These are phyloP conservation scores for Globisporangium uncinulatum DNA, from an alignment of 352 stramenopile species.

Conservation along the genomic window DNA sequence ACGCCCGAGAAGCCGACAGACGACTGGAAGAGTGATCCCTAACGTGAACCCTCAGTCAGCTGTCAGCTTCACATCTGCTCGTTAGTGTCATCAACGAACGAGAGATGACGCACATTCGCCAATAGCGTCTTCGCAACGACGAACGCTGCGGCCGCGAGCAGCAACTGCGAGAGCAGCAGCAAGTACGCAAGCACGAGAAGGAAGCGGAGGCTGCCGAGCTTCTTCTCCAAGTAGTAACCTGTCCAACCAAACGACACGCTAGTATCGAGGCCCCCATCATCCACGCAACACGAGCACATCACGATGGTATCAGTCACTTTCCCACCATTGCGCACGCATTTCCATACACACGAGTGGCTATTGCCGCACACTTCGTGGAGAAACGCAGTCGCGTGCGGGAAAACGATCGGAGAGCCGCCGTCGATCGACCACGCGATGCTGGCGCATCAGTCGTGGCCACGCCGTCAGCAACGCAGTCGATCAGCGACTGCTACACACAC, in stretches of 20 bases:
- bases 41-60: not conserved
- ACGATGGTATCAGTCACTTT: not conserved
- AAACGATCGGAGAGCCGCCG: slow-evolving; percentile 1
- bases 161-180: slow-evolving; percentile 16
- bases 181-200: slow-evolving; percentile 13
- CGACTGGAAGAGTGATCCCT: slow-evolving; percentile 16
- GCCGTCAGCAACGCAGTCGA: not conserved
- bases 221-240: slow-evolving; percentile 21
- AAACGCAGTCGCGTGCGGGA: slow-evolving; percentile 6
- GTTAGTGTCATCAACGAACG: not conserved
- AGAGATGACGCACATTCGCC: slow-evolving; percentile 10
- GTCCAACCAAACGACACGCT: slow-evolving; percentile 24
- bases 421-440: slow-evolving; percentile 5
- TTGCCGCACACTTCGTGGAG: slow-evolving; percentile 12
- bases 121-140: slow-evolving; percentile 10
- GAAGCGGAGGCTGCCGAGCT: slow-evolving; percentile 20
- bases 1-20: slow-evolving; percentile 18
- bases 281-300: not conserved
- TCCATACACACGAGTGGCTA: too few species aligned
- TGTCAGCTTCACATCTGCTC: not conserved
- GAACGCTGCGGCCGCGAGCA: slow-evolving; percentile 16
- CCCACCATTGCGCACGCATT: too few species aligned
- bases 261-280: too few species aligned
- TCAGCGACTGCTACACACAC: not conserved
- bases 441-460: not conserved